phyloP scores from a whole-genome alignment of 345 rosid genomes.

The Nasturtium officinale region DNA sequence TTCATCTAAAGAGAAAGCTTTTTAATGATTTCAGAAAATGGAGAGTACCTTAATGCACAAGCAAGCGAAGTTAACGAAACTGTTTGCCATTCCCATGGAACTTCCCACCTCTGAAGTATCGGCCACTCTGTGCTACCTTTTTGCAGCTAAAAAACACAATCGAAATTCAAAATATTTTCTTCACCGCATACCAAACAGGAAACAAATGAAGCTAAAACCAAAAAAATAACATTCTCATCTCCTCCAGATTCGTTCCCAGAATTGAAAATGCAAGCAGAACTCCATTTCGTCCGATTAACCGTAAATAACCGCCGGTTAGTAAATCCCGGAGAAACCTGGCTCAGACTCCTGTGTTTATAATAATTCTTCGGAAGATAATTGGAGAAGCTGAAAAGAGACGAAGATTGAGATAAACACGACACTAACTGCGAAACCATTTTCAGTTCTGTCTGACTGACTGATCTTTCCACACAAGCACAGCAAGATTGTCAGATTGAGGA shows the following conservation, averaged over 20 bases:
- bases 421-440: constrained; percentile 50
- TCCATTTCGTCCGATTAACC: constrained; percentile 34
- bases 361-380: constrained; percentile 1
- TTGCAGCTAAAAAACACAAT: not conserved
- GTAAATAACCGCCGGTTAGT: constrained; percentile 18
- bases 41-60: constrained; percentile 78
- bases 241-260: constrained; percentile 56
- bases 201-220: constrained; percentile 3
- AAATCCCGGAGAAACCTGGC: constrained; percentile 37
- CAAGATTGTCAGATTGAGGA: constrained; percentile 12
- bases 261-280: constrained; percentile 49
- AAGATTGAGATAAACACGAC: constrained; percentile 49
- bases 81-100: constrained; percentile 93
- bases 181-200: constrained; percentile 10
- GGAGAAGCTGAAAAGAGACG: constrained; percentile 40
- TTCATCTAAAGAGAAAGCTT: constrained; percentile 4
- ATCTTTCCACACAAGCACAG: constrained; percentile 8
- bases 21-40: not conserved
- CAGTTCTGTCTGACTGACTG: not conserved
- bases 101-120: constrained; percentile 80
- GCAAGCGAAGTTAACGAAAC: constrained; percentile 83
- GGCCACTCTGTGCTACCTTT: constrained; percentile 55
- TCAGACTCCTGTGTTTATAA: constrained; percentile 15
- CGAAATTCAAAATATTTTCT: not conserved
- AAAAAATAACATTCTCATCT: constrained; percentile 32